Base-by-base conservation (phyloP, 2,329 filamentous ascomycete species). In the Fonsecaea pedrosoi region DNA sequence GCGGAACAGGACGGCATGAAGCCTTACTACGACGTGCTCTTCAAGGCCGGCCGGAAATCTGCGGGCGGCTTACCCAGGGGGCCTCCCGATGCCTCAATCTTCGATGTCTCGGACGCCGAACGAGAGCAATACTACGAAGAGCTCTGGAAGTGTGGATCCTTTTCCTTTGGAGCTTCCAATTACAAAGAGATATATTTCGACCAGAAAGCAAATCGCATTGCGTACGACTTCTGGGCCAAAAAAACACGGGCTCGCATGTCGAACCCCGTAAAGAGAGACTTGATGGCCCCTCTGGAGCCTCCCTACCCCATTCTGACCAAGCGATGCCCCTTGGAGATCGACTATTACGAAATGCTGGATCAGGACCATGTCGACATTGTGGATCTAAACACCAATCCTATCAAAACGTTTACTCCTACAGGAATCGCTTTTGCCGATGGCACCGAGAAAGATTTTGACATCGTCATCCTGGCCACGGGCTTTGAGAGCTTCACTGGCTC, bases 291-390 rank as follows among this genome's bases (percentile, higher is more conserved):
- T 0, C 67, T 78, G 4, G 75, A 84, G 55, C 82, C 81, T 74
- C 85, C 82, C 0, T 83, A 87, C 70, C 82, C 78, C n/a, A 86
- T 87, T 70, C 86, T 83, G 8, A 77, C 81, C 42, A 89, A 86
- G 76, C 79, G 85, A 0, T 76, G 75, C 3, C 79, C 75, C 0
- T 76, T 85, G 0, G 85, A 87, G 72, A 76, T 82, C 53, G 76
- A 81, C 61, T 86, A 84, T 69, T 86, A 81, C 69, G 84, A 87
- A 65, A 75, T 78, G 5, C 78, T 83, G 60, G 80, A 85, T 70
- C 74, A 75, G 45, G 72, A 77, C 0, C 81, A 84, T 56, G 82
- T 87, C 1, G 72, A 81, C 13, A 69, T 87, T 1, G 76, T 86
- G 0, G 75, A 82, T 55, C 64, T 84, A 12, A 81, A 80, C 6